These are phyloP conservation scores for Linum tenue DNA, from an alignment of 345 rosid species.

Conservation along the genomic window DNA sequence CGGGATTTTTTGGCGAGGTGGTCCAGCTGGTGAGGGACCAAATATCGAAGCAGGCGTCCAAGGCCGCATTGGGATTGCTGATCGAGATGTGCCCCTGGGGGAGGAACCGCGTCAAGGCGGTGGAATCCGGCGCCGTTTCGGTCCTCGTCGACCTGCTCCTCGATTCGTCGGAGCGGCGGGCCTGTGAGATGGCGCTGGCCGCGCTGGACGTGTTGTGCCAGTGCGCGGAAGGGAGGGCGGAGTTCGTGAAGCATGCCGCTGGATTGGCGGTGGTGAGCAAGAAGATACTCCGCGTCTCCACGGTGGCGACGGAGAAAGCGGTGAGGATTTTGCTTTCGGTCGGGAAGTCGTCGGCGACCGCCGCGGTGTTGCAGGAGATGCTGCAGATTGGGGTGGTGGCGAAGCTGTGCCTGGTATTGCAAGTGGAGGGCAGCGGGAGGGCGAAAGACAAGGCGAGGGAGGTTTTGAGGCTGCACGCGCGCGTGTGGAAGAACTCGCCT, in stretches of 20 bases:
- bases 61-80: slow-evolving; percentile 46
- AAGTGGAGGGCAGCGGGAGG: slow-evolving; percentile 36
- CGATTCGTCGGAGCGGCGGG: slow-evolving; percentile 40
- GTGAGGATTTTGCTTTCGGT: slow-evolving; percentile 52
- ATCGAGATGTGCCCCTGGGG: slow-evolving; percentile 47
- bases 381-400: slow-evolving; percentile 60
- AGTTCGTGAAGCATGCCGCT: slow-evolving; percentile 49
- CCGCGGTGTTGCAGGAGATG: slow-evolving; percentile 49
- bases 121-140: slow-evolving; percentile 45
- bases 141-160: slow-evolving; percentile 59
- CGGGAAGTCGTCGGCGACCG: slow-evolving; percentile 49
- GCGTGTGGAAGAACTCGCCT: slow-evolving; percentile 56
- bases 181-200: slow-evolving; percentile 20
- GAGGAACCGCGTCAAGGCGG: slow-evolving; percentile 59
- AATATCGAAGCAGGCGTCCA: slow-evolving; percentile 52
- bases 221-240: slow-evolving; percentile 76
- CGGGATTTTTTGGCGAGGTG: slow-evolving; percentile 36
- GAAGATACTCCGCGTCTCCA: slow-evolving; percentile 68
- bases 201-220: slow-evolving; percentile 49
- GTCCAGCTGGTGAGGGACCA: slow-evolving; percentile 40
- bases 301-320: slow-evolving; percentile 48
- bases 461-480: slow-evolving; percentile 53
- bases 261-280: slow-evolving; percentile 66
- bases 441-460: slow-evolving; percentile 54
- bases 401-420: slow-evolving; percentile 59